These are phyloP conservation scores for Xylariaceae sp. DNA, from an alignment of 2,329 filamentous ascomycete species.

Conservation along the genomic window DNA sequence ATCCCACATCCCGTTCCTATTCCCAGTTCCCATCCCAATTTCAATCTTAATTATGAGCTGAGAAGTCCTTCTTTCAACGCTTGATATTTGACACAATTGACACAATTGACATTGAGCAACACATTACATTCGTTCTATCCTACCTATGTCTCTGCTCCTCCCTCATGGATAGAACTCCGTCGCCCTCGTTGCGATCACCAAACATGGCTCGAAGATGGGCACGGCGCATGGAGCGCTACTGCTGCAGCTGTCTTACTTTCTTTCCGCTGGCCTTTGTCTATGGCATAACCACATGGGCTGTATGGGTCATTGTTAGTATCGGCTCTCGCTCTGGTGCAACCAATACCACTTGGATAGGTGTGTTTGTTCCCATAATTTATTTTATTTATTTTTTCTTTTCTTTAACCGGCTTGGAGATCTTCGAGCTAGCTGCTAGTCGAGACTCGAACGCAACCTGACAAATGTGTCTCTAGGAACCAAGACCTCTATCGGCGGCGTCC, in stretches of 20 bases:
- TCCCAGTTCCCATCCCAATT: too few species aligned
- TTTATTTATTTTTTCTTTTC: background rate
- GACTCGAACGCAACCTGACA: conserved; percentile 14
- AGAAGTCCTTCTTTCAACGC: background rate
- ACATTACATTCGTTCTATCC: background rate
- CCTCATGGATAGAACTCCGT: conserved; percentile 32
- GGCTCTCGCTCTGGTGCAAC: conserved; percentile 61
- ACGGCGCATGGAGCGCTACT: conserved; percentile 76
- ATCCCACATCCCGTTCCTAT: background rate
- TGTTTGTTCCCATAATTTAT: conserved; percentile 24
- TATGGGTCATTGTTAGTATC: conserved; percentile 82
- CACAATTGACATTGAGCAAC: too few species aligned
- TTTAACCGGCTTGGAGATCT: background rate
- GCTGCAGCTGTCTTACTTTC: conserved; percentile 77
- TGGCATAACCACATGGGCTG: conserved; percentile 86
- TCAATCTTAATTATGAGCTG: background rate
- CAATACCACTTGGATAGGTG: conserved; percentile 61
- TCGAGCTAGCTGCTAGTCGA: conserved; percentile 8
- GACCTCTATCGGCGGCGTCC: conserved; percentile 65
- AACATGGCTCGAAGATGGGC: conserved; percentile 66
- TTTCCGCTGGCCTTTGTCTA: conserved; percentile 92
- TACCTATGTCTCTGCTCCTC: conserved; percentile 3
- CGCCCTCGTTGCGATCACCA: conserved; percentile 29
- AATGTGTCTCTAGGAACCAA: conserved; percentile 46
- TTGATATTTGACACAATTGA: too few species aligned